Base-by-base conservation (phyloP, 169 alveolate species). In the Plasmodium relictum region DNA sequence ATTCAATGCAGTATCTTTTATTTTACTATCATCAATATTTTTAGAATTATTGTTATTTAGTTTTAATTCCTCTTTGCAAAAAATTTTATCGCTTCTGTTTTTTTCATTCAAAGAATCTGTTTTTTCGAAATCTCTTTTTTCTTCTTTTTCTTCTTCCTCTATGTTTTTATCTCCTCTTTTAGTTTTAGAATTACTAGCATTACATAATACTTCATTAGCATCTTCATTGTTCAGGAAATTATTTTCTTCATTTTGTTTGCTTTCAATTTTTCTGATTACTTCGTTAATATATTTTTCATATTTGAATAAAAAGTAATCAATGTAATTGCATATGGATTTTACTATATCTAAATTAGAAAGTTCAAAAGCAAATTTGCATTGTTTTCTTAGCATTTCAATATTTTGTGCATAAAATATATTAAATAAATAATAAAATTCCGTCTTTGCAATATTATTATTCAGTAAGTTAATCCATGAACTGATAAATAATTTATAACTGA, bases 401-500 rank as follows among this genome's bases (percentile, higher is more conserved):
- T 88, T 71, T 39, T 92, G 96, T 83, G 95, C 96, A 86, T 96
- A 95, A 58, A 96, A 96, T 69, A 95, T 92, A 50, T 96, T 74
- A 93, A 96, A 95, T 63, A 96, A 96, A 88, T 95, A 93, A 88
- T 96, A 96, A 93, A 96, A 97, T 48, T 94, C 97, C 3, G 96
- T 93, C 86, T 96, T 97, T 6, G 98, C 98, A 45, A 96, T 90
- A 24, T 96, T 97, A 76, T 96, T 98, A 18, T 92, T 92, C 50
- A 94, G 85, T 39, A 95, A 94, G 73, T 96, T 97, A 50, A 97
- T 94, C 99, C 99, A 97, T 39, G 98, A 94, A 87, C 97, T 98
- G 93, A 98, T 93, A 93, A 92, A 96, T 31, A 98, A 98, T 91
- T 95, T 95, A 95, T 98, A 97, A 74, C 99, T 99, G 45, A 97